phyloP scores from a whole-genome alignment of 352 stramenopile species.

The Plasmopara muralis region DNA sequence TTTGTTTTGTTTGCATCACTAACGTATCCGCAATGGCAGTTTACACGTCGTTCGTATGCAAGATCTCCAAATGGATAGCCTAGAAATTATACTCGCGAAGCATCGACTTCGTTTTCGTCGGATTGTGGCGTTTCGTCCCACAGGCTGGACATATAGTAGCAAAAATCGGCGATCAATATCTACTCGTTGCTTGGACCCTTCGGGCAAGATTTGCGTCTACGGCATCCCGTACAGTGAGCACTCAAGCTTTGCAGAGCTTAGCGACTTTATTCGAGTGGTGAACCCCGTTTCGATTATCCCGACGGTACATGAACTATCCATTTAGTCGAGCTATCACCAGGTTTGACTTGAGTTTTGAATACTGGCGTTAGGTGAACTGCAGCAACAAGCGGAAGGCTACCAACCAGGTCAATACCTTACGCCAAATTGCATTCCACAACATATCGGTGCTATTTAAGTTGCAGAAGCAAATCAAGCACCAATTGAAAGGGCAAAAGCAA shows the following conservation, averaged over 20 bases:
- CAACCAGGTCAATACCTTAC: constrained; percentile 62
- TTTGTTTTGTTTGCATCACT: constrained; percentile 5
- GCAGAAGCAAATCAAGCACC: constrained; percentile 23
- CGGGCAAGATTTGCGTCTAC: constrained; percentile 86
- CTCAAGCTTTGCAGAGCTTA: constrained; percentile 93
- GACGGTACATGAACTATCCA: constrained; percentile 54
- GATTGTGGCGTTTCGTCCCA: constrained; percentile 93
- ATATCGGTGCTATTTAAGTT: constrained; percentile 50
- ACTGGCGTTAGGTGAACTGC: constrained; percentile 58
- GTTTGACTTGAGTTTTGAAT: constrained; percentile 5
- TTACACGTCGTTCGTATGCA: constrained; percentile 92
- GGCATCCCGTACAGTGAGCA: constrained; percentile 96
- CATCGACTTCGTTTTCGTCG: constrained; percentile 62
- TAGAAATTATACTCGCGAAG: constrained; percentile 54
- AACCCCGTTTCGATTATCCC: constrained; percentile 88
- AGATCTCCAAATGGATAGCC: constrained; percentile 90
- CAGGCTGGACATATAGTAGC: constrained; percentile 85
- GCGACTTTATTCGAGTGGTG: constrained; percentile 85
- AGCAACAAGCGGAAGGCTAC: constrained; percentile 48
- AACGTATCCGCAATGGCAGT: constrained; percentile 18
- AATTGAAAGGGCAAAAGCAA: constrained; percentile 15
- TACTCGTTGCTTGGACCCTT: constrained; percentile 71
- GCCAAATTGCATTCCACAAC: constrained; percentile 57
- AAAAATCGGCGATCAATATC: constrained; percentile 42
- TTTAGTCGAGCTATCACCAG: neutral